These are phyloP conservation scores for Ascomycota sp. DNA, from an alignment of 2,329 filamentous ascomycete genomes.

Conservation along the genomic window DNA sequence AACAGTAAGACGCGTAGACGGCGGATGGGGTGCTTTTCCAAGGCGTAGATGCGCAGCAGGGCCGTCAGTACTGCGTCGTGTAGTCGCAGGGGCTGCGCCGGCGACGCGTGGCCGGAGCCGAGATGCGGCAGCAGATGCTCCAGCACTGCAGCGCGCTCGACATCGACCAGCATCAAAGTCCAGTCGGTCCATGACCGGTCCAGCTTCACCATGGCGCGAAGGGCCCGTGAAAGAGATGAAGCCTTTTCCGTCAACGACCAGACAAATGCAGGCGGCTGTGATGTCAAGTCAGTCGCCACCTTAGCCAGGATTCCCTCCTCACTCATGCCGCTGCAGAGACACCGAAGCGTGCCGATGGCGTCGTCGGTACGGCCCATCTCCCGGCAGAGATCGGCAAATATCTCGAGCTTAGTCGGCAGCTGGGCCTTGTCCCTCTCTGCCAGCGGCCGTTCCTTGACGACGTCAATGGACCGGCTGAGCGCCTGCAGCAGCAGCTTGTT, in stretches of 20 bases:
- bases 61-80: slow-evolving; percentile 24
- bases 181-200: slow-evolving; percentile 35
- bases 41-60: slow-evolving; percentile 27
- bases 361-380: slow-evolving; percentile 30
- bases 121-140: slow-evolving; percentile 40
- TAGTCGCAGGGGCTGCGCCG: slow-evolving; percentile 16
- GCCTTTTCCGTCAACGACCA: slow-evolving; percentile 32
- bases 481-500: slow-evolving; percentile 28
- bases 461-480: slow-evolving; percentile 42
- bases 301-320: slow-evolving; percentile 33
- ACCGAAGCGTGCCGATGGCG: slow-evolving; percentile 34
- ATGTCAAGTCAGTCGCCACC: slow-evolving; percentile 28
- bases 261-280: slow-evolving; percentile 26
- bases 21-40: slow-evolving; percentile 29
- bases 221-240: slow-evolving; percentile 33
- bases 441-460: slow-evolving; percentile 31
- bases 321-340: slow-evolving; percentile 41
- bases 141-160: slow-evolving; percentile 34
- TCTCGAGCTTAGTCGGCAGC: slow-evolving; percentile 43
- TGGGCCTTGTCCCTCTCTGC: slow-evolving; percentile 38
- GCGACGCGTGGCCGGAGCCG: slow-evolving; percentile 16
- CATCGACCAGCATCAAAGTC: slow-evolving; percentile 28
- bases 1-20: slow-evolving; percentile 29
- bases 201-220: slow-evolving; percentile 39
- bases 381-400: slow-evolving; percentile 41